Evolutionary conservation across 306 rosid species (phyloP).

Genomic region (Ochetophila trinervis): DNA sequence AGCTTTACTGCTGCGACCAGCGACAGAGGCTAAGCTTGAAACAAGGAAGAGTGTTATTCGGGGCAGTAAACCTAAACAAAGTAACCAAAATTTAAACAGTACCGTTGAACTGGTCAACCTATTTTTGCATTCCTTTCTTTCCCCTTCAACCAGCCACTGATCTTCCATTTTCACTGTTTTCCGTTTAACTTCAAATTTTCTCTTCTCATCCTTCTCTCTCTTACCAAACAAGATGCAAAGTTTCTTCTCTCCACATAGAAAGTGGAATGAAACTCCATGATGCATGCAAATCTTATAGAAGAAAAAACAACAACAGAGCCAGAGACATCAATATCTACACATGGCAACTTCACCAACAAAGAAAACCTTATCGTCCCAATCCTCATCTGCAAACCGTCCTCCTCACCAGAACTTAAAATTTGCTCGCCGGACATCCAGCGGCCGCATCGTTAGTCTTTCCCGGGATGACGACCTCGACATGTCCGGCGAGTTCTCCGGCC

Average conservation of each 20-base stretch:
- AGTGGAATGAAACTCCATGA: neutral
- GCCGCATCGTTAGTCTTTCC: conserved; percentile 56
- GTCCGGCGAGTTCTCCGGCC: conserved; percentile 48
- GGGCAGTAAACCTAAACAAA: conserved; percentile 21
- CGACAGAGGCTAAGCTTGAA: conserved; percentile 53
- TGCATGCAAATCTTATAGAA: conserved; percentile 1
- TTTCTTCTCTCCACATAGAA: neutral
- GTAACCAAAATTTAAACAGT: conserved; percentile 14
- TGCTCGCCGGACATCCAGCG: conserved; percentile 61
- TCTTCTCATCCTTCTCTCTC: neutral
- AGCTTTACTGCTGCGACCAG: too few species aligned
- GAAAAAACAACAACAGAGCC: neutral
- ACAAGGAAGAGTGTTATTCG: conserved; percentile 28
- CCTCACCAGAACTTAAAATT: conserved; percentile 50
- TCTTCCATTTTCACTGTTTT: neutral
- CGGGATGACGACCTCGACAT: conserved; percentile 61
- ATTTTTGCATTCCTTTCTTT: conserved; percentile 19
- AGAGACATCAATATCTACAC: neutral
- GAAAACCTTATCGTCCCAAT: conserved; percentile 31
- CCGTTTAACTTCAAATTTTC: neutral
- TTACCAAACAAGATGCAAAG: neutral
- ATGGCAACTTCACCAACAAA: conserved; percentile 34
- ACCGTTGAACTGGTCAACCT: conserved; percentile 25
- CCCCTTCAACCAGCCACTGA: conserved; percentile 8
- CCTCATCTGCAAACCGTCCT: conserved; percentile 31